Base-by-base conservation (phyloP, 2,329 filamentous ascomycete species). In the Diplocarpon rosae region DNA sequence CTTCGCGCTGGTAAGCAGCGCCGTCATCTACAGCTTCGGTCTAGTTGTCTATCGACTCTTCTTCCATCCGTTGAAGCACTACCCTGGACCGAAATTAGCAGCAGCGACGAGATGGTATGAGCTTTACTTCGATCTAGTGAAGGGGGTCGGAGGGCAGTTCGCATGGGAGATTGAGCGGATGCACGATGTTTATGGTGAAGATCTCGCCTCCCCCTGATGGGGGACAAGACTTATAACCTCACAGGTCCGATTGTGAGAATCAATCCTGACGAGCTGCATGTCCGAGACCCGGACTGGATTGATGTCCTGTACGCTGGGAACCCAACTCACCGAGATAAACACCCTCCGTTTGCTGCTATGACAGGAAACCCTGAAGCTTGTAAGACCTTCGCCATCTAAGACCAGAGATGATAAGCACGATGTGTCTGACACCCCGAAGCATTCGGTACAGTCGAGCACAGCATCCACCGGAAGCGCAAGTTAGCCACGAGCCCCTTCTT, bases 51-150 rank as follows among this genome's bases (percentile, higher is more conserved):
- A 42, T 28, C 38, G 44, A 34, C 39, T 46, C 10, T 46, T 36
- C 36, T 42, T 46, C 24, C 44, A 46, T 17, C 44, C 44, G 15
- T 20, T 46, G 12, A 24, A 38, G 9, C 30, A 41, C 7, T 62
- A 62, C 38, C 59, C 55, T 2, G 62, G 62, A 5, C 62, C 62
- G 1, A 56, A 47, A 12, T 44, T 58, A 1, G 60, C 62, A 2
- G 60, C 59, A 2, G 52, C 56, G 16, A 59, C 55, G 3, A 31
- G 39, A 5, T 50, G 44, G 49, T 59, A 58, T 34, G 50, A 53
- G 17, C 38, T 45, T 8, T 60, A 58, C 29, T 56, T 51, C 37
- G 53, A 59, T 27, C 24, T 56, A 2, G 36, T 52, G 31, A 43
- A 45, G 33, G 39, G 39, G 1, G 27, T 36, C 20, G 12, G 43